Evolutionary conservation across 768 basidiomycete species (phyloP), one percentile per base, ranked within the genome.

Genomic region (Fomitopsis pulvina): DNA sequence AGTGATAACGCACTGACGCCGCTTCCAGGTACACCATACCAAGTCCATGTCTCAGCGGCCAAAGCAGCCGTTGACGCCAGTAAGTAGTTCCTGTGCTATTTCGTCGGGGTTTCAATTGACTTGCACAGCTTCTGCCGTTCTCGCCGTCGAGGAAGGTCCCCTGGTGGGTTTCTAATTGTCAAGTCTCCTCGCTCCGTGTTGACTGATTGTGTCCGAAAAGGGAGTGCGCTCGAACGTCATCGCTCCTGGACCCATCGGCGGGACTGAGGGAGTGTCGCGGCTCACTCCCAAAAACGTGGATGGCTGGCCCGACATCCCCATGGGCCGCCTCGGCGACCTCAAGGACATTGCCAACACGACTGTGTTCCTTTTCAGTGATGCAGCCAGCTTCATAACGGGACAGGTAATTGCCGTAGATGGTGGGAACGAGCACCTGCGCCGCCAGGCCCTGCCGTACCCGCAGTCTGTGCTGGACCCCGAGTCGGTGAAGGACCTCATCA

Each of bases 141-240:
- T 97, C 24, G 92, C 94, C 1, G 79, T 95, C 11, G 94, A 98
- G 68, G 93, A 95, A 69, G 95, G 94, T 1, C 95, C 94, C 3
- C 78, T 81, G 57, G 63, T 64, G 49, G 59, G 63, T 54, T n/a
- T 41, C 45, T 37, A n/a, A n/a, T n/a, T n/a, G n/a, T n/a, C n/a
- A n/a, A n/a, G n/a, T 41, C 41, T 18, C 16, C 26, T 29, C 20
- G 2, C 49, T 26, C 25, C 26, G 20, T 39, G 27, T 37, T 20
- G 26, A 16, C 30, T 20, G 44, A 27, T 26, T 26, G 39, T 41
- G n/a, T n/a, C n/a, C 16, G 2, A 12, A 39, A 5, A 63, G 63
- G 95, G 95, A n/a, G 82, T 98, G 18, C 83, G 94, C 41, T 89
- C 90, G 16, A 96, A 92, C 58, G 81, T 88, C 41, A 82, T 92